These are phyloP conservation scores for Vaccinium macrocarpon DNA, from an alignment of 148 eudicot genomes.

Conservation along the genomic window DNA sequence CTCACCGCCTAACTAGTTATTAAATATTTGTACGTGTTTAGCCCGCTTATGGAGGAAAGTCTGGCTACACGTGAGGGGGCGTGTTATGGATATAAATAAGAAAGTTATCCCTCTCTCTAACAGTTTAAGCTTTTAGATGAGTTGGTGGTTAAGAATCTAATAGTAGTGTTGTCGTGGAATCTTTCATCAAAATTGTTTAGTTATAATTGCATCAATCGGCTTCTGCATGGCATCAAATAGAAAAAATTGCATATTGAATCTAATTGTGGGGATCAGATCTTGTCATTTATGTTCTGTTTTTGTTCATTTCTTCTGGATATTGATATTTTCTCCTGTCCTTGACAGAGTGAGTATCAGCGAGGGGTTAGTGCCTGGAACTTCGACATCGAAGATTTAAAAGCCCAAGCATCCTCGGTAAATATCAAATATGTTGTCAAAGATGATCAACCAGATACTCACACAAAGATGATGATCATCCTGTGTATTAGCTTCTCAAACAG, in stretches of 20 bases:
- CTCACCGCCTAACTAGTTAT: too few relatives aligned
- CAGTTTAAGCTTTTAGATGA: too few relatives aligned
- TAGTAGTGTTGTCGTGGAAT: not conserved
- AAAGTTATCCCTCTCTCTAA: too few relatives aligned
- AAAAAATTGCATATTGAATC: not conserved
- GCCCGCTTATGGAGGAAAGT: too few relatives aligned
- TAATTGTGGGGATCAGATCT: not conserved
- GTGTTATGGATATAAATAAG: too few relatives aligned
- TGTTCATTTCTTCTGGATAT: not conserved
- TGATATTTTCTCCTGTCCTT: slow-evolving; percentile 11
- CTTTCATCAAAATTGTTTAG: not conserved
- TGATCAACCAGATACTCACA: not conserved
- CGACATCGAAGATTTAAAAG: slow-evolving; percentile 85
- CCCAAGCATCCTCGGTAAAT: slow-evolving; percentile 87
- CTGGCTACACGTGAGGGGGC: too few relatives aligned
- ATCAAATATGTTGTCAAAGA: not conserved
- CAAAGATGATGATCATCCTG: slow-evolving; percentile 15
- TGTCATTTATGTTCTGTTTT: not conserved
- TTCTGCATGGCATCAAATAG: slow-evolving; percentile 1
- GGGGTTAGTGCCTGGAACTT: slow-evolving; percentile 99
- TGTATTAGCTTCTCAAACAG: slow-evolving; percentile 6
- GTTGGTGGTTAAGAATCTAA: too few relatives aligned
- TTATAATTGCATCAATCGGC: not conserved
- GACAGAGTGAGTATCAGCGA: slow-evolving; percentile 92
- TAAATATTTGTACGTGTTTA: too few relatives aligned